phyloP scores from a whole-genome alignment of 306 rosid genomes.

The Prunus campanulata region DNA sequence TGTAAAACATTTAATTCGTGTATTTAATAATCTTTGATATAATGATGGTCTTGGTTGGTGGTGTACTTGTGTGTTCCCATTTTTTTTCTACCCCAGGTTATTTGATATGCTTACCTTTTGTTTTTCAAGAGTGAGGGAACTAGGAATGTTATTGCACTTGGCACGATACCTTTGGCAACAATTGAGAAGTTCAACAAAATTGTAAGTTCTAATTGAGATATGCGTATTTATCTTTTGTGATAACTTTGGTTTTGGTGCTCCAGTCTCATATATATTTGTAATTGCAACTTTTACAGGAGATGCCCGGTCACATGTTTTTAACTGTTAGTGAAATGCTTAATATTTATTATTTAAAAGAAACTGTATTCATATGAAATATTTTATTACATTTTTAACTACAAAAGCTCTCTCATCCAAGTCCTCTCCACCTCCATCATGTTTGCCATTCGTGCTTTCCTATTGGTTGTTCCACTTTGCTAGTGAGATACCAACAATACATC shows the following conservation, averaged over 20 bases:
- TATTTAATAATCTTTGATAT: neutral
- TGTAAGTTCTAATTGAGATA: slow-evolving; percentile 47
- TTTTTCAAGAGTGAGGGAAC: slow-evolving; percentile 82
- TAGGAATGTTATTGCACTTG: slow-evolving; percentile 69
- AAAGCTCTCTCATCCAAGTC: neutral
- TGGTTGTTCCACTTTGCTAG: neutral
- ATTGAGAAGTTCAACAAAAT: slow-evolving; percentile 83
- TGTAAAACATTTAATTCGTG: neutral
- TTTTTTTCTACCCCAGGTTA: neutral
- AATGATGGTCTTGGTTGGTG: neutral
- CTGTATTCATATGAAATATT: neutral
- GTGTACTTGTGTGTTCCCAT: neutral
- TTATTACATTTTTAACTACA: neutral
- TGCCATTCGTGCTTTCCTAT: neutral
- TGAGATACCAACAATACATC: neutral
- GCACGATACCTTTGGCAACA: slow-evolving; percentile 84
- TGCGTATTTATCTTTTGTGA: neutral
- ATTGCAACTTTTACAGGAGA: neutral
- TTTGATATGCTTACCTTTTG: slow-evolving; percentile 21
- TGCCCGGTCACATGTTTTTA: neutral
- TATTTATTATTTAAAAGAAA: neutral
- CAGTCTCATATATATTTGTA: neutral
- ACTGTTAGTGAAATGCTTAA: neutral
- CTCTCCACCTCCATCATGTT: neutral
- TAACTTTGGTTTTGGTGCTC: neutral